Base-by-base conservation (phyloP, 257 asterid species). In the Nicotiana undulata region DNA sequence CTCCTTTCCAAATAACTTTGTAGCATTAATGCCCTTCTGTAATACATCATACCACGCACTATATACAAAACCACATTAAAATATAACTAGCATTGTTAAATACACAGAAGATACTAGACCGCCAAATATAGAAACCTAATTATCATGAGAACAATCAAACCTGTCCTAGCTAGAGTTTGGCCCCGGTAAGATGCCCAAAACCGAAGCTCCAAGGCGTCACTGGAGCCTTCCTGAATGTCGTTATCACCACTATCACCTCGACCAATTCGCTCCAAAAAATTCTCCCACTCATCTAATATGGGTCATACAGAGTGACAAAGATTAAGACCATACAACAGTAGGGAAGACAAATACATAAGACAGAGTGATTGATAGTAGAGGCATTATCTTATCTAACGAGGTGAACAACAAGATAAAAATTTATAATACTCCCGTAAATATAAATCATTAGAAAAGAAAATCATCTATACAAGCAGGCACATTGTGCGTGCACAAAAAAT, bases 31-130 rank as follows among this genome's bases (percentile, higher is more conserved):
- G 99, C 99, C 88, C 97, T 91, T 89, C 99, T 92, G 81, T 95
- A 95, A 87, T 95, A 95, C 99, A 95, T 95, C 99, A 95, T 93
- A 55, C 99, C 99, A 56, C 99, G 95, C 80, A 95, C 99, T 95
- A 90, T 88, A 77, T 4, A 84, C 59, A 55, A 82, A 82, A 85
- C 58, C 80, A 49, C 46, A 61, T 66, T 17, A 16, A 37, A 82
- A 81, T 24, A 46, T 22, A 72, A 24, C 60, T 24, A 46, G 40
- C 60, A 46, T 72, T 46, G 37, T 24, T 70, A 70, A 67, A 64
- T 53, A 79, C 26, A 9, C 9, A 66, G 24, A 53, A 77, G 78
- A 84, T 15, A 22, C 31, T 80, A 63, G 61, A 61, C 60, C 78
- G 37, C 79, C 60, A 75, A 77, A 65, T 67, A 31, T 32, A 20